Evolutionary conservation across 345 rosid genomes (phyloP).

Genomic region (Triadica sebifera): DNA sequence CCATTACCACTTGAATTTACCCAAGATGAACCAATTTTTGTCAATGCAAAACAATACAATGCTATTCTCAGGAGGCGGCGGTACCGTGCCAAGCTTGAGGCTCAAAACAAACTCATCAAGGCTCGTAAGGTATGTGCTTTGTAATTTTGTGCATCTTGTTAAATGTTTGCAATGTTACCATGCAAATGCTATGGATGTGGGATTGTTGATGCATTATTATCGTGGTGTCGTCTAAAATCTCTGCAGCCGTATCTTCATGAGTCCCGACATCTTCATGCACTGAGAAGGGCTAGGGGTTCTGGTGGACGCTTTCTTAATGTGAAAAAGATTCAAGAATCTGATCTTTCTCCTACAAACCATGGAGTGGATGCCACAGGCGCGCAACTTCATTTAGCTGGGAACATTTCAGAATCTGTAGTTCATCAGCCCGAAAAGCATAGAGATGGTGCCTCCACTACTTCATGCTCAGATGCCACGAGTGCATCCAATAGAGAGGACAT

Average conservation of each 20-base stretch:
- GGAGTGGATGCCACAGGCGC: constrained; percentile 21
- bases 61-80: constrained; percentile 82
- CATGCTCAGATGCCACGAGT: constrained; percentile 51
- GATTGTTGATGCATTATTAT: neutral
- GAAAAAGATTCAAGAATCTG: constrained; percentile 49
- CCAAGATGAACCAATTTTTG: constrained; percentile 61
- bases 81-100: constrained; percentile 81
- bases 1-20: constrained; percentile 56
- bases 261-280: constrained; percentile 84
- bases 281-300: constrained; percentile 74
- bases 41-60: constrained; percentile 78
- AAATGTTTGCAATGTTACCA: neutral
- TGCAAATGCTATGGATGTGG: neutral
- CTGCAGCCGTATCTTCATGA: constrained; percentile 84
- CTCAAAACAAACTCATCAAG: constrained; percentile 65
- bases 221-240: neutral
- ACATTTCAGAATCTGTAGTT: constrained; percentile 38
- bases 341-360: constrained; percentile 22
- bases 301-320: constrained; percentile 80
- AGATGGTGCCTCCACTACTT: constrained; percentile 43
- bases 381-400: constrained; percentile 19
- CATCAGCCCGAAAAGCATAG: constrained; percentile 31
- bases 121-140: constrained; percentile 53
- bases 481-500: constrained; percentile 43
- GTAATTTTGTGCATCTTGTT: neutral